Conservation (phyloP, 1,284 basidiomycete genomes). For the Calocybe gambosa region DNA sequence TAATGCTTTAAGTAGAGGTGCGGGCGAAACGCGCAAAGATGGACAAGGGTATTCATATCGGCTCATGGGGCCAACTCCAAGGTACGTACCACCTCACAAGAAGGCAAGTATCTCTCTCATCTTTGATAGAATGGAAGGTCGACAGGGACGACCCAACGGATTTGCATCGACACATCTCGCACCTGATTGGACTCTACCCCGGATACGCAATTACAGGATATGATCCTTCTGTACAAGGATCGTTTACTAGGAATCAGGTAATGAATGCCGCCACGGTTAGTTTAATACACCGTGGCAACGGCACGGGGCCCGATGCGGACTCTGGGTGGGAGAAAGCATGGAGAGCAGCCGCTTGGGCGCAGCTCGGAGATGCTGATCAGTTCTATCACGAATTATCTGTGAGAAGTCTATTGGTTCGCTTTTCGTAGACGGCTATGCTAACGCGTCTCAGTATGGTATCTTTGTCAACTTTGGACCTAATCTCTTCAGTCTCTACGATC, state of each 20-base stretch:
- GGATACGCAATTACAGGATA: constrained; percentile 64
- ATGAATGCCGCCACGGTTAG: constrained; percentile 50
- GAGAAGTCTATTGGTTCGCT: constrained; percentile 14
- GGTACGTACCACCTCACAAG: constrained; percentile 30
- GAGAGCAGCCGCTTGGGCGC: constrained; percentile 71
- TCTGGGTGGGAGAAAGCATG: constrained; percentile 75
- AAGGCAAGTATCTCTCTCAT: neutral
- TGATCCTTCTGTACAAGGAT: constrained; percentile 40
- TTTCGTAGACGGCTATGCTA: neutral
- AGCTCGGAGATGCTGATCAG: constrained; percentile 48
- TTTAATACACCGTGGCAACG: constrained; percentile 63
- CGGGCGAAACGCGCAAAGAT: constrained; percentile 49
- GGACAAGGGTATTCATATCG: constrained; percentile 71
- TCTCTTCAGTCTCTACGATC: constrained; percentile 59
- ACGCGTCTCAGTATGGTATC: constrained; percentile 47
- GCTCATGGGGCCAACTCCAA: constrained; percentile 72
- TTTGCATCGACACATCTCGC: constrained; percentile 69
- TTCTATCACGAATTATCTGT: constrained; percentile 67
- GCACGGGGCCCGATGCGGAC: constrained; percentile 66
- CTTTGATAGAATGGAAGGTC: constrained; percentile 65
- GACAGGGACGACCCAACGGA: constrained; percentile 61
- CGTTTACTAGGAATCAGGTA: constrained; percentile 50
- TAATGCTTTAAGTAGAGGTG: constrained; percentile 40
- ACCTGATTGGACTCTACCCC: constrained; percentile 69
- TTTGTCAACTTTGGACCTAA: constrained; percentile 57